A percentile compares a stretch with the other conserved stretches of the same genome.
These are phyloP conservation scores for Microcyclosporella mali DNA, from an alignment of 2,329 filamentous ascomycete species.

Conservation along the genomic window DNA sequence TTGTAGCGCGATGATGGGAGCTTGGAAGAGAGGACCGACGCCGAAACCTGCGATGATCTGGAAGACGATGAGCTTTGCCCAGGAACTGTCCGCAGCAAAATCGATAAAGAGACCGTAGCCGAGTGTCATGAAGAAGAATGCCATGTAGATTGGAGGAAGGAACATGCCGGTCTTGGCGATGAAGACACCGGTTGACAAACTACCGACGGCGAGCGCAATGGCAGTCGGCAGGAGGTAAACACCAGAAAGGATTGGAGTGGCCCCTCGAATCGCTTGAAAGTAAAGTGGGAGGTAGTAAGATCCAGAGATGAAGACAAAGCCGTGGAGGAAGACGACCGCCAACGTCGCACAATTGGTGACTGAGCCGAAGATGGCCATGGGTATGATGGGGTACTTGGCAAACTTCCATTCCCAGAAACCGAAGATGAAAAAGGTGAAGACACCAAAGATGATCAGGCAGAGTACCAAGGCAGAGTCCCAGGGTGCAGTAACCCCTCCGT, in stretches of 20 bases:
- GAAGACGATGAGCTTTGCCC: conserved; percentile 42
- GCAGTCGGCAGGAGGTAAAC: conserved; percentile 47
- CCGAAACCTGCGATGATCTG: conserved; percentile 60
- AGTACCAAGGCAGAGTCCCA: conserved; percentile 72
- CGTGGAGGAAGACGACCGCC: conserved; percentile 63
- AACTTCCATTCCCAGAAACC: conserved; percentile 65
- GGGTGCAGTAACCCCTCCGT: conserved; percentile 68
- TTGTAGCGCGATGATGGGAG: conserved; percentile 62
- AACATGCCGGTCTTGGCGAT: conserved; percentile 44
- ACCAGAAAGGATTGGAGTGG: conserved; percentile 63
- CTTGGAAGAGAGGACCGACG: conserved; percentile 63
- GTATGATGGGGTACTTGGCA: conserved; percentile 73
- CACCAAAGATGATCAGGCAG: conserved; percentile 70
- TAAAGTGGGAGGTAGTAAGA: conserved; percentile 81
- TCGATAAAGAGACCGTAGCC: conserved; percentile 37
- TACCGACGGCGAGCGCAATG: conserved; percentile 29
- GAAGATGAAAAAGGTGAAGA: conserved; percentile 56
- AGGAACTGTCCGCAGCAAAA: conserved; percentile 29
- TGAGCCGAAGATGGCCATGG: conserved; percentile 61
- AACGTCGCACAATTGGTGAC: conserved; percentile 62
- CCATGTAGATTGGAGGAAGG: conserved; percentile 47
- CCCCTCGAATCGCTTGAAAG: conserved; percentile 69
- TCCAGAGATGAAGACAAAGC: conserved; percentile 67
- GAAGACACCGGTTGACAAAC: conserved; percentile 33
- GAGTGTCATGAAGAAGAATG: conserved; percentile 34